phyloP scores from a whole-genome alignment of 768 basidiomycete species.

The Lentinus brumalis region DNA sequence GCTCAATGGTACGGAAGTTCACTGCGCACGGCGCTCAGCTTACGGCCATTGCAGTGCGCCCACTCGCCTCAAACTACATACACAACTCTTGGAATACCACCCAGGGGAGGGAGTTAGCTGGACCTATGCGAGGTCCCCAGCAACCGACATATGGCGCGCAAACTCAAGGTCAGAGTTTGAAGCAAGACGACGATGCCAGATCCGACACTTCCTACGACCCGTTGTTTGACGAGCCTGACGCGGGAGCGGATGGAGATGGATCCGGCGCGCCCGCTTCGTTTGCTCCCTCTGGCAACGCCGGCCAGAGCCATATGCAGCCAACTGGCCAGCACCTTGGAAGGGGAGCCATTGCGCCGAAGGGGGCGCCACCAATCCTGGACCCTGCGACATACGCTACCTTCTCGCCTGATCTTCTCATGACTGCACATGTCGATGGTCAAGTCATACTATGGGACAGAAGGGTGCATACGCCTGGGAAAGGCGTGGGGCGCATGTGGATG shows the following conservation, averaged over 20 bases:
- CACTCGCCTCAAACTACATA: slow-evolving; percentile 43
- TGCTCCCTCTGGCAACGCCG: slow-evolving; percentile 2
- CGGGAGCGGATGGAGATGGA: slow-evolving; percentile 42
- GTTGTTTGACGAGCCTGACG: slow-evolving; percentile 82
- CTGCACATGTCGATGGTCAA: slow-evolving; percentile 89
- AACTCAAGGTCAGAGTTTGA: background rate
- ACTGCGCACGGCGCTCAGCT: slow-evolving; percentile 84
- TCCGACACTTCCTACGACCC: slow-evolving; percentile 87
- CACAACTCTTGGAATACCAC: slow-evolving; percentile 22
- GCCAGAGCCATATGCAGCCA: slow-evolving; percentile 9
- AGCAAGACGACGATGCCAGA: slow-evolving; percentile 58
- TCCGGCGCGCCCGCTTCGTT: background rate
- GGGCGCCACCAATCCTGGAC: slow-evolving; percentile 75
- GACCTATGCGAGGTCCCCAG: slow-evolving; percentile 9
- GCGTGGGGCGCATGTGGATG: slow-evolving; percentile 85
- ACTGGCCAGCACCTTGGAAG: slow-evolving; percentile 11
- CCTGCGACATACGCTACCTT: slow-evolving; percentile 58
- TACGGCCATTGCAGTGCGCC: slow-evolving; percentile 77
- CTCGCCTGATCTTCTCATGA: slow-evolving; percentile 85
- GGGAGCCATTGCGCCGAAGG: slow-evolving; percentile 50
- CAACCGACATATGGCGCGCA: slow-evolving; percentile 9
- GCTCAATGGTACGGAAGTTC: slow-evolving; percentile 74
- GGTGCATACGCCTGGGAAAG: slow-evolving; percentile 58
- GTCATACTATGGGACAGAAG: slow-evolving; percentile 91
- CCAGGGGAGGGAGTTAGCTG: slow-evolving; percentile 9